These are phyloP conservation scores for Ustilago bromivora DNA, from an alignment of 1,284 basidiomycete genomes.

Conservation along the genomic window DNA sequence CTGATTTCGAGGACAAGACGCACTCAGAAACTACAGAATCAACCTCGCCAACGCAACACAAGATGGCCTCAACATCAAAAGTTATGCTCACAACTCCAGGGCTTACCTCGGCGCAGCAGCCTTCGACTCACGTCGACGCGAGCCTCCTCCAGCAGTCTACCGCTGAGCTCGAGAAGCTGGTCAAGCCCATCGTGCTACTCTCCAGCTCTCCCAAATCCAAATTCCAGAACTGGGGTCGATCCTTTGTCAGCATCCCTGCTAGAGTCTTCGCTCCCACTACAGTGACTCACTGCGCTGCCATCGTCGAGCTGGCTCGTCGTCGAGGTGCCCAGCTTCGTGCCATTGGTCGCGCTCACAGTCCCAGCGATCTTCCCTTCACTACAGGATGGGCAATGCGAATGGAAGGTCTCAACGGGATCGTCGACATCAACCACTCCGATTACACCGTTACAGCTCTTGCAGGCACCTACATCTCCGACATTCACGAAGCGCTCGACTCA, in stretches of 20 bases:
- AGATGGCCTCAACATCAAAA: constrained; percentile 44
- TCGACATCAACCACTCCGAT: constrained; percentile 38
- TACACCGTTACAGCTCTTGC: constrained; percentile 57
- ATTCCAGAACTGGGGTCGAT: constrained; percentile 74
- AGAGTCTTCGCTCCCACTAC: constrained; percentile 81
- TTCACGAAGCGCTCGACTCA: constrained; percentile 73
- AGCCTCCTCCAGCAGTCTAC: constrained; percentile 24
- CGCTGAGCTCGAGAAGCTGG: constrained; percentile 35
- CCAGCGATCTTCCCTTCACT: constrained; percentile 79
- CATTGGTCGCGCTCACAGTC: constrained; percentile 90
- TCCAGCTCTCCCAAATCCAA: constrained; percentile 42
- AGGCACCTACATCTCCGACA: constrained; percentile 69
- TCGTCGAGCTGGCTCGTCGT: constrained; percentile 85
- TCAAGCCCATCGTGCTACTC: constrained; percentile 31
- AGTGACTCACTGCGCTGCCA: constrained; percentile 79
- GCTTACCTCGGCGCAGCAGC: constrained; percentile 2
- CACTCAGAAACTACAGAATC: background rate
- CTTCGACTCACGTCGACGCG: constrained; percentile 22
- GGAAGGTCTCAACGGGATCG: constrained; percentile 62
- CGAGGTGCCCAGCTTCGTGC: constrained; percentile 81
- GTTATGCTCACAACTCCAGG: constrained; percentile 22
- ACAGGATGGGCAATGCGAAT: constrained; percentile 67
- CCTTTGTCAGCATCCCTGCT: constrained; percentile 71
- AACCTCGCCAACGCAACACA: background rate
- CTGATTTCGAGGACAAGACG: background rate